phyloP scores from a whole-genome alignment of 495 filamentous ascomycete species.

The Clavariopsis aquatica region DNA sequence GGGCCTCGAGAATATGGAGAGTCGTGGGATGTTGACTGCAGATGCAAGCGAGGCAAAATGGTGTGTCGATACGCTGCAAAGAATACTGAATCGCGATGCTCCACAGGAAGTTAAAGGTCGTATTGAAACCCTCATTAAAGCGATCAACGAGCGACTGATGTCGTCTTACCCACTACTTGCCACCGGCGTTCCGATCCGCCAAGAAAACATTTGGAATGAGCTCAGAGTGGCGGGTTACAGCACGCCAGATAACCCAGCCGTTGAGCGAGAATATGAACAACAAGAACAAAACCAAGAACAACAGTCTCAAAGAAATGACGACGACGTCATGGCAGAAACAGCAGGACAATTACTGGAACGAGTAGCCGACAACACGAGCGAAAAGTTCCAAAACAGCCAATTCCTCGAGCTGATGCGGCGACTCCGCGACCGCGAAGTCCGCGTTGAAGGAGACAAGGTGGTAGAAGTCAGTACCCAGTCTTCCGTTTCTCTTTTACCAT shows the following conservation, averaged over 20 bases:
- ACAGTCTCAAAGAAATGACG: slow-evolving; percentile 46
- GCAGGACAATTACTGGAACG: slow-evolving; percentile 72
- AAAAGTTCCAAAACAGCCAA: slow-evolving; percentile 76
- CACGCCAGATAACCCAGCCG: background rate
- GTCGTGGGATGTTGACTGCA: slow-evolving; percentile 3
- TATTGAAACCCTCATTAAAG: slow-evolving; percentile 17
- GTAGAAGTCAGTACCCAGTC: slow-evolving; percentile 41
- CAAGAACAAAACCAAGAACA: slow-evolving; percentile 35
- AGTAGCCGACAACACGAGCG: slow-evolving; percentile 63
- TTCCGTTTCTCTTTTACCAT: slow-evolving; percentile 19
- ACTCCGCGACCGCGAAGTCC: slow-evolving; percentile 45
- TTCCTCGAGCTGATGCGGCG: slow-evolving; percentile 75
- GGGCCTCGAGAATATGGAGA: slow-evolving; percentile 21
- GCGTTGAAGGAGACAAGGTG: slow-evolving; percentile 48
- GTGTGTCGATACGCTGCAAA: slow-evolving; percentile 24
- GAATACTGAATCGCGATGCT: slow-evolving; percentile 10
- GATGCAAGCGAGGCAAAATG: slow-evolving; percentile 31
- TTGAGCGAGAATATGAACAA: slow-evolving; percentile 12
- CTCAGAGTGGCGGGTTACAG: slow-evolving; percentile 27
- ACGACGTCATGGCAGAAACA: slow-evolving; percentile 69
- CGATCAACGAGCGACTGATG: slow-evolving; percentile 36
- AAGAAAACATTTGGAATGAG: slow-evolving; percentile 27
- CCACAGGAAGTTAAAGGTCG: slow-evolving; percentile 14
- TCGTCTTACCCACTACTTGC: slow-evolving; percentile 26
- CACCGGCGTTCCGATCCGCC: slow-evolving; percentile 6